A percentile compares a stretch with the other conserved stretches of the same genome.
Evolutionary conservation across 2,329 filamentous ascomycete species (phyloP).

Genomic region (Claviceps paspali): DNA sequence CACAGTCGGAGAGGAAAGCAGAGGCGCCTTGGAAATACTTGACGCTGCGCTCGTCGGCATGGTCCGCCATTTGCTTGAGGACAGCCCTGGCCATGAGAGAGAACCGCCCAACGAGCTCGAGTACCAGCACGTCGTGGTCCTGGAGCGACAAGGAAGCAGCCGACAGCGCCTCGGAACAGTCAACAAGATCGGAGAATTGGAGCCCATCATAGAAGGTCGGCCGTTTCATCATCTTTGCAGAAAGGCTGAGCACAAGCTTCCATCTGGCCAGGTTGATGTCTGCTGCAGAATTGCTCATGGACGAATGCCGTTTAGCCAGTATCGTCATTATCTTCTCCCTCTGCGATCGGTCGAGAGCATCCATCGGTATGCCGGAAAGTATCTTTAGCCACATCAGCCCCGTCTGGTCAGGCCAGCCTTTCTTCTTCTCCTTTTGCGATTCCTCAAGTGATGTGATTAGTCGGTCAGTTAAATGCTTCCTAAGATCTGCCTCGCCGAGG

Average conservation of each 20-base stretch:
- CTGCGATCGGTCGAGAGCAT: slow-evolving; percentile 25
- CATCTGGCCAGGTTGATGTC: slow-evolving; percentile 16
- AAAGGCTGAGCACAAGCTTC: slow-evolving; percentile 27
- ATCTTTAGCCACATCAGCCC: slow-evolving; percentile 17
- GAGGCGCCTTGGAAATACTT: slow-evolving; percentile 21
- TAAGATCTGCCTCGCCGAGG: slow-evolving; percentile 19
- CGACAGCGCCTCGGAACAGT: slow-evolving; percentile 19
- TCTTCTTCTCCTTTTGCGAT: slow-evolving; percentile 16
- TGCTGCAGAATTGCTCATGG: slow-evolving; percentile 12
- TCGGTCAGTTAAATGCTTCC: slow-evolving; percentile 17
- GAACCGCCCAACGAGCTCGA: slow-evolving; percentile 20
- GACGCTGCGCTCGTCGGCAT: slow-evolving; percentile 26
- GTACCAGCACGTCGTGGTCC: slow-evolving; percentile 11
- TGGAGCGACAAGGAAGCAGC: slow-evolving; percentile 11
- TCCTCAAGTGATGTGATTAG: slow-evolving; percentile 15
- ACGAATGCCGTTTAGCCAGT: slow-evolving; percentile 14
- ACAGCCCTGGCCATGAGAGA: slow-evolving; percentile 16
- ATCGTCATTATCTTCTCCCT: slow-evolving; percentile 27
- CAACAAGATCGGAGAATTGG: slow-evolving; percentile 22
- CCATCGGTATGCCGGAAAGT: slow-evolving; percentile 20
- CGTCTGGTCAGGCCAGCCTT: slow-evolving; percentile 16
- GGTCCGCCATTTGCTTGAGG: slow-evolving; percentile 28
- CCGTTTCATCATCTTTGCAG: slow-evolving; percentile 33
- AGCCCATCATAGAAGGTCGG: slow-evolving; percentile 36
- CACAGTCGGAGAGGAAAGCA: slow-evolving; percentile 13